Conservation (phyloP, 352 stramenopile species). For the Salisapilia sapeloensis region DNA sequence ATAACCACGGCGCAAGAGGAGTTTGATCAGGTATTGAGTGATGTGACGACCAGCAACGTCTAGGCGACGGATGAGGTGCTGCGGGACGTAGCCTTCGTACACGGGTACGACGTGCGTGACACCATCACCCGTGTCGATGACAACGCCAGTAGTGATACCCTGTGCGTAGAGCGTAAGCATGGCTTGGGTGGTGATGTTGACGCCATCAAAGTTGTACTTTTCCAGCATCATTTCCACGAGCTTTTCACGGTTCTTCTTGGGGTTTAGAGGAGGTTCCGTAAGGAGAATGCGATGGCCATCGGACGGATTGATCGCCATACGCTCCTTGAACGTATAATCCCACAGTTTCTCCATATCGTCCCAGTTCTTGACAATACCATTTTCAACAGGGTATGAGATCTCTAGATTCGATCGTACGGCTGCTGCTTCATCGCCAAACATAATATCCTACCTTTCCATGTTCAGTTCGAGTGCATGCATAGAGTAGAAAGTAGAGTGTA, state of each 20-base stretch:
- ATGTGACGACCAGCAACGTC: conserved; percentile 88
- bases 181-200: conserved; percentile 84
- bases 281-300: conserved; percentile 79
- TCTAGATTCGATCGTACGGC: conserved; percentile 75
- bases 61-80: conserved; percentile 81
- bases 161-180: conserved; percentile 89
- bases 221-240: conserved; percentile 90
- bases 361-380: conserved; percentile 95
- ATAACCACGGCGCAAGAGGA: conserved; percentile 83
- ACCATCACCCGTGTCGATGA: conserved; percentile 87
- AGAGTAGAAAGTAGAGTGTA: conserved; percentile 3
- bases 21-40: conserved; percentile 91
- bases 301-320: conserved; percentile 47
- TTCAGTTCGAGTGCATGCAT: background rate
- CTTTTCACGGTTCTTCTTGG: conserved; percentile 82
- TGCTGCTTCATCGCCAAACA: conserved; percentile 89
- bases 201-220: conserved; percentile 83
- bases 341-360: conserved; percentile 95
- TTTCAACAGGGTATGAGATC: conserved; percentile 86
- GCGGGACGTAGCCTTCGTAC: conserved; percentile 82
- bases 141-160: conserved; percentile 79
- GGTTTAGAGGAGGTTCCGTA: conserved; percentile 87
- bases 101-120: conserved; percentile 88
- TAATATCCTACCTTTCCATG: conserved; percentile 65
- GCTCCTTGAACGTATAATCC: conserved; percentile 93